These are phyloP conservation scores for Lepidium didymum DNA, from an alignment of 345 rosid species.

Conservation along the genomic window DNA sequence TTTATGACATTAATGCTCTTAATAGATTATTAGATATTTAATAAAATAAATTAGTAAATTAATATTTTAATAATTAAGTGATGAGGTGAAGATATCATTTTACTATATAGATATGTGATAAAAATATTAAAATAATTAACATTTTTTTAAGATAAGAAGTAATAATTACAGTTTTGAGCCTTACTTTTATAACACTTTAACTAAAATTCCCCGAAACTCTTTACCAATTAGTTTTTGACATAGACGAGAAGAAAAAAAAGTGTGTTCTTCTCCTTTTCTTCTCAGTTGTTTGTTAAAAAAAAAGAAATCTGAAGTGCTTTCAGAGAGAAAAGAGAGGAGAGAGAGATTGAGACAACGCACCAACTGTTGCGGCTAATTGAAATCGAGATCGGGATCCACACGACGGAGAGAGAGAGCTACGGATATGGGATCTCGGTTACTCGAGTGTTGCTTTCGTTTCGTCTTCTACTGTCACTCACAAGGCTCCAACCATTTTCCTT, in stretches of 20 bases:
- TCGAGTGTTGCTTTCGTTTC: conserved; percentile 14
- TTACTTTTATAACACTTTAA: background rate
- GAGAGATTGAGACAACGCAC: conserved; percentile 22
- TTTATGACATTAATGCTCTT: no score
- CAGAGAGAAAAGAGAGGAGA: conserved; percentile 2
- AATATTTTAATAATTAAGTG: no score
- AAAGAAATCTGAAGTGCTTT: background rate
- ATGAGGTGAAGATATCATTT: no score
- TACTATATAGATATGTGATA: no score
- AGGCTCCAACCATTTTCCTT: conserved; percentile 15
- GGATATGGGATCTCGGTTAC: conserved; percentile 30
- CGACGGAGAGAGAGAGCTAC: conserved; percentile 21
- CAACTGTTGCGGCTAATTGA: conserved; percentile 14
- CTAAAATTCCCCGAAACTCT: conserved; percentile 3
- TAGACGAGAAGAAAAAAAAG: background rate
- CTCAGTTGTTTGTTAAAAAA: conserved; percentile 8
- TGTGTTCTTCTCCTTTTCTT: conserved; percentile 13
- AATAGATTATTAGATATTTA: no score
- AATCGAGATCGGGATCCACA: conserved; percentile 26
- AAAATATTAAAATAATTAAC: no score
- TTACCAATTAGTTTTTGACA: background rate
- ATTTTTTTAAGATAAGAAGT: no score
- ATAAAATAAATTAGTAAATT: no score
- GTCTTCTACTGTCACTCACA: conserved; percentile 30
- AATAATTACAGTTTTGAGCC: conserved; percentile 2